Evolutionary conservation across 2,329 filamentous ascomycete species (phyloP), one percentile per base, ranked within the genome.

Genomic region (Epichloe uncinata): DNA sequence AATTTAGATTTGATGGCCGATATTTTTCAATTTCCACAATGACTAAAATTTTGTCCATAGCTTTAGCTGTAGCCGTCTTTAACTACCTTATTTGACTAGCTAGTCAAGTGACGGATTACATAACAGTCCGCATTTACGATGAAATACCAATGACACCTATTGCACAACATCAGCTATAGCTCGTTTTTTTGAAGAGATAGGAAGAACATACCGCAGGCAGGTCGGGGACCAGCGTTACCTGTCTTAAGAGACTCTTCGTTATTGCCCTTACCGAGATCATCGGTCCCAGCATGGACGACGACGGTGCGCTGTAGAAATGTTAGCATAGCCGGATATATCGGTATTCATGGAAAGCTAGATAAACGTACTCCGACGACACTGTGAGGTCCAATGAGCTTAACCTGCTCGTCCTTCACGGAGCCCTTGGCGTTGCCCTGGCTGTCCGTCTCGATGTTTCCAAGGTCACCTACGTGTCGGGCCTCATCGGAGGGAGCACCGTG

Each of bases 241-340:
- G 93, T 98, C 84, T 94, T 96, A 78, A 94, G 88, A 64, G 88
- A 95, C 77, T 97, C 89, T 73, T 91, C 87, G 74, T 87, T 83
- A 61, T 74, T 87, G 64, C 89, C 89, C 78, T 86, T 87, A 71
- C 93, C 93, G 57, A 98, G 87, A 67, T 98, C 93, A 67, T 98
- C 93, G 59, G 91, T 97, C 68, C 93, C 93, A 61, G 77, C 83
- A 77, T 98, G 93, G 64, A 94, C 81, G 63, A 98, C 93, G 55
- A 98, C 79, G 59, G 93, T 97, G 66, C 93, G 90, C 87, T 93
- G 60, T 35, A 41, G 13, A 13, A 35, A 16, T 16, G n/a, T 52
- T 15, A 51, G 56, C 34, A 54, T 15, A 30, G 3, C 18, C 5
- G 22, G 35, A 40, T 9, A 8, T 34, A 15, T 26, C n/a, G 15